Evolutionary conservation across 1,284 basidiomycete species (phyloP).

Genomic region (Thecaphora thlaspeos): DNA sequence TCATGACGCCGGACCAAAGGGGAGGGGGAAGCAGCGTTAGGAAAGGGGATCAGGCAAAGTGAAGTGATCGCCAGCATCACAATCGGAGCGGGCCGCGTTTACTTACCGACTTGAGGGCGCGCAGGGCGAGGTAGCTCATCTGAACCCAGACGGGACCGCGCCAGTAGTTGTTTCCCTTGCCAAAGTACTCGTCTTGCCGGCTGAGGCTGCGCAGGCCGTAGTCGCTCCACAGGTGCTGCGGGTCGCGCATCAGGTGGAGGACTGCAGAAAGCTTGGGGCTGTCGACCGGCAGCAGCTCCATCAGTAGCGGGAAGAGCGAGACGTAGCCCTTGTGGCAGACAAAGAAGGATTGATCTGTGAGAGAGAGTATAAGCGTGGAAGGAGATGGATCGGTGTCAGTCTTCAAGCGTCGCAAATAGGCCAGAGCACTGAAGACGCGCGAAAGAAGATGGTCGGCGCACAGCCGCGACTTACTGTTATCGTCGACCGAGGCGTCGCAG

Average conservation of each 20-base stretch:
- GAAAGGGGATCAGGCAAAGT: no score
- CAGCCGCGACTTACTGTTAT: conserved; percentile 70
- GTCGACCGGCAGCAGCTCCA: conserved; percentile 66
- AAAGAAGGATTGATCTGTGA: conserved; percentile 75
- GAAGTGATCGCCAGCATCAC: background rate
- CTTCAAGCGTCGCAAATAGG: no score
- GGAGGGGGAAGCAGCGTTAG: conserved; percentile 1
- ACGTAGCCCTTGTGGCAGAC: conserved; percentile 90
- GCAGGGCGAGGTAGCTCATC: conserved; percentile 86
- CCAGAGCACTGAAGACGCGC: no score
- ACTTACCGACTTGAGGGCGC: conserved; percentile 64
- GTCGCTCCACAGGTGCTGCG: conserved; percentile 81
- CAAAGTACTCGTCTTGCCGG: conserved; percentile 78
- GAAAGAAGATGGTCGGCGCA: no score
- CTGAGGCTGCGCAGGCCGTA: conserved; percentile 85
- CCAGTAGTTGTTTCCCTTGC: conserved; percentile 92
- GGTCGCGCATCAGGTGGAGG: conserved; percentile 75
- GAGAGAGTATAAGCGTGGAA: no score
- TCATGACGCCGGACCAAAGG: no score
- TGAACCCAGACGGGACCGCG: conserved; percentile 93
- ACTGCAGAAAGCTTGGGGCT: conserved; percentile 77
- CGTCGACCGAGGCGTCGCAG: conserved; percentile 80
- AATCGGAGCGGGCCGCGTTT: conserved; percentile 64
- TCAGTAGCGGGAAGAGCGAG: conserved; percentile 85
- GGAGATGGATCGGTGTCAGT: no score